phyloP scores from a whole-genome alignment of 768 basidiomycete species.

The Hirschioporus abietinus region DNA sequence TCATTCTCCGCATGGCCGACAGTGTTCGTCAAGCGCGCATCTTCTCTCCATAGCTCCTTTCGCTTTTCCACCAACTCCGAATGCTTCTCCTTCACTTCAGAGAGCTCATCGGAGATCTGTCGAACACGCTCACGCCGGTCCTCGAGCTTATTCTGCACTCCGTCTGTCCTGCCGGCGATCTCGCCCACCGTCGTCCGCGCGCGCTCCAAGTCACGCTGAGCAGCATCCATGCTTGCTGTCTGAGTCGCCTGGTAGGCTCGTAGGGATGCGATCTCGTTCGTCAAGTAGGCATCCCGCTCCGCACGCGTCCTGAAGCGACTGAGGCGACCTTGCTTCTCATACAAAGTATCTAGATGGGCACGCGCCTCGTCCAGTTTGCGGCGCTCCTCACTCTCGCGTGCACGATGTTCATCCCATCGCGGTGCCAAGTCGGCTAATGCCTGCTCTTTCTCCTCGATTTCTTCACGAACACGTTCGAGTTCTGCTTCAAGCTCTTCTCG shows the following conservation, averaged over 20 bases:
- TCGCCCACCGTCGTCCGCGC: conserved; percentile 45
- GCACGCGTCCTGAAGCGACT: conserved; percentile 77
- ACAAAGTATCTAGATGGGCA: conserved; percentile 67
- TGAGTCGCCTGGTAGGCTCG: conserved; percentile 56
- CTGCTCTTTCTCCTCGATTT: conserved; percentile 57
- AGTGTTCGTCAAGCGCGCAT: conserved; percentile 78
- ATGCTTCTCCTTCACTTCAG: conserved; percentile 59
- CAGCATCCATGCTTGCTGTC: conserved; percentile 45
- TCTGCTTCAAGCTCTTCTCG: conserved; percentile 62
- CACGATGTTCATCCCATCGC: conserved; percentile 58
- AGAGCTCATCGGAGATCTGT: conserved; percentile 57
- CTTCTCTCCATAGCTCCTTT: conserved; percentile 94
- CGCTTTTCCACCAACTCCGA: conserved; percentile 69
- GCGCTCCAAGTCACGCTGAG: conserved; percentile 44
- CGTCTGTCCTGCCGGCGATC: conserved; percentile 53
- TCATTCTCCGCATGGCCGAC: conserved; percentile 76
- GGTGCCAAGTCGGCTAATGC: conserved; percentile 63
- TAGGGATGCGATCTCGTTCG: conserved; percentile 71
- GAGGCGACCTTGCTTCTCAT: conserved; percentile 86
- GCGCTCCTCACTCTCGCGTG: conserved; percentile 47
- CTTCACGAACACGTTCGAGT: conserved; percentile 50
- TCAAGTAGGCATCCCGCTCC: conserved; percentile 80
- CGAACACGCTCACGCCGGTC: conserved; percentile 55
- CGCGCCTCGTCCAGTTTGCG: conserved; percentile 69
- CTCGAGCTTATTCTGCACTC: conserved; percentile 54